These are phyloP conservation scores for Aureobasidium sp. DNA, from an alignment of 2,329 filamentous ascomycete genomes.

Conservation along the genomic window DNA sequence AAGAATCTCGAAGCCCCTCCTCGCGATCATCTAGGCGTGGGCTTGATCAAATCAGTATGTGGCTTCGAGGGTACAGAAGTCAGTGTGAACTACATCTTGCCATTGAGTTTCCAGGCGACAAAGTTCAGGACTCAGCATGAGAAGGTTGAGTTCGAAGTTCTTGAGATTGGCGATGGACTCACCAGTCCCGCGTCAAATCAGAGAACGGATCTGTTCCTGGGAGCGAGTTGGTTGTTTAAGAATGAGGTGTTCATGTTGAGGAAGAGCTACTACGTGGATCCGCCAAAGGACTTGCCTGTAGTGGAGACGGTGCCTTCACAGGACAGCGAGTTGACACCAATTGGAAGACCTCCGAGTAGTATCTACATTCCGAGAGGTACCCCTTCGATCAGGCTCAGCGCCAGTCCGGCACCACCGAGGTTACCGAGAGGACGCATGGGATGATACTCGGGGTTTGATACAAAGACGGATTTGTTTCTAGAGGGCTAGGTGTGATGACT, in stretches of 20 bases:
- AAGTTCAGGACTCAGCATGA: slow-evolving; percentile 58
- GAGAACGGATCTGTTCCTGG: slow-evolving; percentile 5
- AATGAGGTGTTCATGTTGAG: slow-evolving; percentile 9
- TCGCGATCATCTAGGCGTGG: slow-evolving; percentile 2
- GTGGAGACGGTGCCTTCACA: background rate
- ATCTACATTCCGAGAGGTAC: background rate
- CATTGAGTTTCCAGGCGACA: background rate
- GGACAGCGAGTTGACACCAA: slow-evolving; percentile 3
- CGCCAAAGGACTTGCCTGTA: background rate
- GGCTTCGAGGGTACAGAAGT: slow-evolving; percentile 4
- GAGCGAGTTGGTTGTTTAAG: slow-evolving; percentile 8
- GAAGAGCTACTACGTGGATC: slow-evolving; percentile 9
- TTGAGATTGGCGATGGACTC: slow-evolving; percentile 6
- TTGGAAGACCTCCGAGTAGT: background rate
- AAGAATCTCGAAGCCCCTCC: background rate
- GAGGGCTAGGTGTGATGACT: too few relatives aligned
- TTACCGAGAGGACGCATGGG: slow-evolving; percentile 6
- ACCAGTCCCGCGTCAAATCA: background rate
- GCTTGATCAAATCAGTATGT: slow-evolving; percentile 1
- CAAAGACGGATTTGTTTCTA: too few relatives aligned
- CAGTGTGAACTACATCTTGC: background rate
- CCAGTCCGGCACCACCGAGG: slow-evolving; percentile 1
- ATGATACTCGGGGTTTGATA: background rate
- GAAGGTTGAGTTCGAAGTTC: slow-evolving; percentile 48
- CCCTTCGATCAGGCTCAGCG: background rate